These are phyloP conservation scores for Fusarium pilosicola DNA, from an alignment of 2,329 filamentous ascomycete genomes.

Conservation along the genomic window DNA sequence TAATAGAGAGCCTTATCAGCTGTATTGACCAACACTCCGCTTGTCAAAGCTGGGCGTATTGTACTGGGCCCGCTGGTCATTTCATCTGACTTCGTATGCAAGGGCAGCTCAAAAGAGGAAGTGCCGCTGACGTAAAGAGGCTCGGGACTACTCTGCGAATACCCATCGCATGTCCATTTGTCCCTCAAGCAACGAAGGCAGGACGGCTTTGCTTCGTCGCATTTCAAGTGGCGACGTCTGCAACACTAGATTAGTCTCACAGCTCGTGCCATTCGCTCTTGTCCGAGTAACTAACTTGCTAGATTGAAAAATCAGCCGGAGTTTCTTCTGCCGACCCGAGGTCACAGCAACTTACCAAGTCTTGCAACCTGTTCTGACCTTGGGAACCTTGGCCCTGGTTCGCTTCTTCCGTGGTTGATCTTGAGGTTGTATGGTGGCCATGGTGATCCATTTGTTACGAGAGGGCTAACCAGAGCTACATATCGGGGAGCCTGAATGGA, in stretches of 20 bases:
- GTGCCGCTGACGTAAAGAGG: background rate
- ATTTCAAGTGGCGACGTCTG: conserved; percentile 34
- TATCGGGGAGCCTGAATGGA: background rate
- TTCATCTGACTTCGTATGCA: background rate
- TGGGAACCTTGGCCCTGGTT: conserved; percentile 20
- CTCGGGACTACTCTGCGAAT: background rate
- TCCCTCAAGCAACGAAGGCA: conserved; percentile 19
- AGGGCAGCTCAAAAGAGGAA: background rate
- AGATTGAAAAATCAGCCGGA: background rate
- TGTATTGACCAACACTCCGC: background rate
- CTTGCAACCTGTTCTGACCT: conserved; percentile 26
- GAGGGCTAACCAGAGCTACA: background rate
- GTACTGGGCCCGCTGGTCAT: too few relatives aligned
- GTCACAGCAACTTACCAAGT: conserved; percentile 19
- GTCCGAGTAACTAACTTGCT: conserved; percentile 11
- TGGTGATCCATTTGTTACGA: background rate
- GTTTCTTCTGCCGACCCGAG: too few relatives aligned
- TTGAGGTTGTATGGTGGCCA: conserved; percentile 1
- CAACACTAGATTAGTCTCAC: background rate
- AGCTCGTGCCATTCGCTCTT: background rate
- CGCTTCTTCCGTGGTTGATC: conserved; percentile 15
- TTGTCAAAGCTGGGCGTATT: background rate
- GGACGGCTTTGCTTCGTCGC: conserved; percentile 21
- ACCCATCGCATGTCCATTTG: conserved; percentile 27
- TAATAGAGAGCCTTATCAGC: conserved; percentile 1